Evolutionary conservation across 345 rosid species (phyloP), one percentile per base, ranked within the genome.

Genomic region (Pseudoturritis turrita): DNA sequence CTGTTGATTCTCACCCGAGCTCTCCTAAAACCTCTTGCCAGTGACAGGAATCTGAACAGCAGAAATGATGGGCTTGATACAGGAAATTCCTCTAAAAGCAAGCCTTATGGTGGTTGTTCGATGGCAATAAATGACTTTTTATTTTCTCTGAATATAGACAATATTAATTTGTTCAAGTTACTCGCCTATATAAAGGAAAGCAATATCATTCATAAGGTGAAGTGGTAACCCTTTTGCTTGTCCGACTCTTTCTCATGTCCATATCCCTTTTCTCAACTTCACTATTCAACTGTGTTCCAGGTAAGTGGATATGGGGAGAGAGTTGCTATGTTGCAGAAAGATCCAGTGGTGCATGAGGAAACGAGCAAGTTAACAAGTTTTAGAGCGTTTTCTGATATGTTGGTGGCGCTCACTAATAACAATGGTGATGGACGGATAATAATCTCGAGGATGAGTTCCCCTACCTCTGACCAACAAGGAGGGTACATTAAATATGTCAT

Each of bases 401-500:
- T 89, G 75, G 71, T 65, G 18, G 92, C 97, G 2, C 83, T 94
- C 53, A 89, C 92, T 76, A 84, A 91, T 74, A 85, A 78, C 65
- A 81, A 94, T 52, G 87, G 97, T 23, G 97, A 91, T 85, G 98
- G 97, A 65, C 80, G 91, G 70, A 80, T 94, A 65, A 87, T 94
- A 81, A 84, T 94, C 75, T 91, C 98, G 37, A 87, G 74, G 78
- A 64, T 75, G 50, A 81, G 71, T 76, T 41, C 80, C 44, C 59
- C 81, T 37, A 50, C 67, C 82, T 69, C 80, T 28, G 89, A 81
- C 69, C 77, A 62, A 68, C 81, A 76, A 61, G 95, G 76, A 60
- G 91, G 91, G 67, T 84, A 58, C 78, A 61, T 94, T 25, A 91
- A 94, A 82, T 94, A 86, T 80, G 90, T 91, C 45, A 94, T 89